These are phyloP conservation scores for Candida vaughaniae DNA, from an alignment of 805 yeast species.

Conservation along the genomic window DNA sequence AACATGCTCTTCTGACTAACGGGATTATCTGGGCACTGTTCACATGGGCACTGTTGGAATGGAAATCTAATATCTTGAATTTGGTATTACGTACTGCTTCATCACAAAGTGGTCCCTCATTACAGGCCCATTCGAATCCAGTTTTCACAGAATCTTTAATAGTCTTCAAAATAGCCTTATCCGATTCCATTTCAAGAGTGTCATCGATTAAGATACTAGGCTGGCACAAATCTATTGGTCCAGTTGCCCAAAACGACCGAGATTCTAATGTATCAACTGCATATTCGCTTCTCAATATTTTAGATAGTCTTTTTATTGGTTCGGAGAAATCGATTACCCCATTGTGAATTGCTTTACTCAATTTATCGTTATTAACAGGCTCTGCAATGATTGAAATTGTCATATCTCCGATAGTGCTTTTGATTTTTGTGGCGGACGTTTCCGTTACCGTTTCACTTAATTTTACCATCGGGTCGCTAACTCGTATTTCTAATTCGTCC, in stretches of 20 bases:
- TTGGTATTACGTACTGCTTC: constrained; percentile 71
- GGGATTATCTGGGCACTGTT: constrained; percentile 66
- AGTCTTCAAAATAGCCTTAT: constrained; percentile 43
- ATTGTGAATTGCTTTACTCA: constrained; percentile 55
- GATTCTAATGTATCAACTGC: constrained; percentile 85
- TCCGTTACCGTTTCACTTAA: constrained; percentile 76
- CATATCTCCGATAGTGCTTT: constrained; percentile 51
- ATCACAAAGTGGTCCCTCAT: constrained; percentile 92
- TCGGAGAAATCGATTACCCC: constrained; percentile 41
- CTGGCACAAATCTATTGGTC: constrained; percentile 39
- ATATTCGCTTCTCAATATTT: constrained; percentile 53
- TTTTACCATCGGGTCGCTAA: constrained; percentile 79
- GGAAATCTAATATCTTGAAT: constrained; percentile 67
- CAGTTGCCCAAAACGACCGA: constrained; percentile 76
- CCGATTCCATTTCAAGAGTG: constrained; percentile 67
- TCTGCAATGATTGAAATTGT: constrained; percentile 72
- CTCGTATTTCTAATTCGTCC: constrained; percentile 63
- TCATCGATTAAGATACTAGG: constrained; percentile 68
- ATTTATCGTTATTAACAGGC: constrained; percentile 53
- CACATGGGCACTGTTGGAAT: constrained; percentile 50
- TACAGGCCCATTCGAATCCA: constrained; percentile 81
- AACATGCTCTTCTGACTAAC: constrained; percentile 79
- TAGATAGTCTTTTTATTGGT: constrained; percentile 48
- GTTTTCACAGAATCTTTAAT: constrained; percentile 58
- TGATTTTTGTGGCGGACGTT: constrained; percentile 66